Base-by-base conservation (phyloP, 176 grass and related monocot species). In the Bothriochloa decipiens region DNA sequence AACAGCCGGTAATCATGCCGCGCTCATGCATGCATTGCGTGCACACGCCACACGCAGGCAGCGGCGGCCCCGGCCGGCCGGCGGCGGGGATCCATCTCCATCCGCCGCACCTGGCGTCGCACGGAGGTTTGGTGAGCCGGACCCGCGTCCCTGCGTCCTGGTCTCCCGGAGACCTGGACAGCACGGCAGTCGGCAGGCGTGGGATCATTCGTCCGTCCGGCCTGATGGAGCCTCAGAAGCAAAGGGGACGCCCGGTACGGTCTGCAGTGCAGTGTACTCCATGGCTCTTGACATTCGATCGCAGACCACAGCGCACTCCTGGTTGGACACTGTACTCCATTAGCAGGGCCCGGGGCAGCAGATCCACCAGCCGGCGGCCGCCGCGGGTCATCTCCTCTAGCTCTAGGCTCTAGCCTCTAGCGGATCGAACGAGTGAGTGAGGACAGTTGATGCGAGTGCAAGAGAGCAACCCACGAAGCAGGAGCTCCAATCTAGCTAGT, bases 211-310 rank as follows among this genome's bases (percentile, higher is more conserved):
- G 0, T 17, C 49, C 15, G 47, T 40, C 37, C 37, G 37, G 47
- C 14, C 46, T 47, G 13, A 1, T 15, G 5, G 5, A 45, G 42
- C 42, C 42, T 47, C 12, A 15, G 46, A 47, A 42, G 41, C 29
- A 32, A 8, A 11, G 22, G 35, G 37, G 46, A 40, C 18, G 33
- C 32, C 65, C 13, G 37, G 39, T 6, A 40, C 36, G 36, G 35
- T 3, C 14, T 8, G 65, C 6, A 11, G 69, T 36, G 20, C 69
- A 55, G 58, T 68, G 58, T 35, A 14, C 49, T 68, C 52, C 49
- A 50, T 87, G 62, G 78, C 36, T 25, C 61, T 70, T 70, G 85
- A 66, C 47, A 68, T 74, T 52, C 69, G 40, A 74, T 73, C n/a
- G 41, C 68, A 20, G 60, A 62, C 11, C 45, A 25, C 55, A 46